Evolutionary conservation across 2,329 filamentous ascomycete genomes (phyloP), one percentile per base, ranked within the genome.

Genomic region (Xylaria multiplex): DNA sequence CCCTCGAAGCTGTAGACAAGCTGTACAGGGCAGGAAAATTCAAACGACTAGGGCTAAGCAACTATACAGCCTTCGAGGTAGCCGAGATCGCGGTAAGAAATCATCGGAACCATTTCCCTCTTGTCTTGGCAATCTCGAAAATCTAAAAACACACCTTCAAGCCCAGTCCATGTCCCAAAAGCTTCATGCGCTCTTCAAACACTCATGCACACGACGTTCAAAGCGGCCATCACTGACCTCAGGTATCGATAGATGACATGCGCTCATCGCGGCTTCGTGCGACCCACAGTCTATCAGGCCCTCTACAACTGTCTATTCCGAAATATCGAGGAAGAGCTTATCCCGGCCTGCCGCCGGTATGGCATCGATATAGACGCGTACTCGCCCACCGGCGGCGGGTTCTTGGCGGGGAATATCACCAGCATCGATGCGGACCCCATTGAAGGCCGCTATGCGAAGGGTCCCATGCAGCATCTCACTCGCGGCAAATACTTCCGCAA

Each of bases 11-110:
- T 2, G 83, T 93, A 64, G 87, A 97, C 77, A 88, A 92, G 77
- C 81, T 97, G 53, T 90, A 96, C 82, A 91, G 92, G 78, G 86
- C 90, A 63, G 92, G 93, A 56, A 95, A 94, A 75, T 97, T 97
- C 75, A 86, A 91, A 19, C 86, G 88, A 55, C 81, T 97, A 4
- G 93, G 92, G 1, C 80, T 97, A 59, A 91, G 88, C 75, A 97
- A 97, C 80, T 97, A 89, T 76, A 90, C 93, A 0, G 89, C 93
- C 0, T 95, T 90, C 77, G 93, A 97, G 76, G 91, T 97, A 2
- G 92, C 93, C 0, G 93, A 97, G 79, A 87, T 96, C 9, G 90
- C 90, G 64, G 37, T 40, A 13, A 40, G 37, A 13, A 40, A 40
- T 40, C 4, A 13, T 13, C 9, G 37, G 37, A 14, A 5, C 37